These are phyloP conservation scores for Fusarium cicatricum DNA, from an alignment of 2,329 filamentous ascomycete genomes.

Conservation along the genomic window DNA sequence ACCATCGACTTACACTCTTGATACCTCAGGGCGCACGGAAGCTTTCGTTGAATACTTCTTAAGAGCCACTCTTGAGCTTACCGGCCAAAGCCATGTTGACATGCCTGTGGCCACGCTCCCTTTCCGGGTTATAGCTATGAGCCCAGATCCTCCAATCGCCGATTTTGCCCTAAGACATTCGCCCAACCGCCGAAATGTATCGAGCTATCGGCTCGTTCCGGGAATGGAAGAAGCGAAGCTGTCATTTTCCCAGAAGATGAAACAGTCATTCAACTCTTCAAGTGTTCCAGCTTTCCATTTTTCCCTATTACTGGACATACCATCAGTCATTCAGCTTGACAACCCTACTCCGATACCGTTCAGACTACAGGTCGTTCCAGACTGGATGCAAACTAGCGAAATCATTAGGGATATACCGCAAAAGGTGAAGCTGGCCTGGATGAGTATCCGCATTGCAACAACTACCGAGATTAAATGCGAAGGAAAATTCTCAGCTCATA, in stretches of 20 bases:
- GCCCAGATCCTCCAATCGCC: conserved; percentile 20
- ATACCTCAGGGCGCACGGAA: not conserved
- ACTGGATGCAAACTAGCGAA: conserved; percentile 21
- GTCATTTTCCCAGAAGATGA: conserved; percentile 45
- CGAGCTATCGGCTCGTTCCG: conserved; percentile 43
- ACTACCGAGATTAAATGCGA: conserved; percentile 11
- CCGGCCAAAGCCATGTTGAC: not conserved
- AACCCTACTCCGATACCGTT: conserved; percentile 37
- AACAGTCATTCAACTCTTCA: conserved; percentile 44
- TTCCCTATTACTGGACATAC: conserved; percentile 38
- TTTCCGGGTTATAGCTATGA: conserved; percentile 22
- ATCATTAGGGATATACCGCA: conserved; percentile 19
- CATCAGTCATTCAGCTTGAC: conserved; percentile 43
- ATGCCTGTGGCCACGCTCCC: conserved; percentile 32
- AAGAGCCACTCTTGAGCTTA: conserved; percentile 39
- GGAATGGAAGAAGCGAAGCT: conserved; percentile 43
- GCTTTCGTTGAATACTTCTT: conserved; percentile 46
- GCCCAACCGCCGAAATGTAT: not conserved
- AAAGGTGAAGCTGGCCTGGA: conserved; percentile 17
- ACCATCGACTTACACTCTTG: conserved; percentile 7
- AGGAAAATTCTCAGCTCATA: conserved; percentile 1
- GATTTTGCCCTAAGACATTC: conserved; percentile 20
- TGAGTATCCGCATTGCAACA: conserved; percentile 10
- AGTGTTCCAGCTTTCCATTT: conserved; percentile 46
- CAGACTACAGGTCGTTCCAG: conserved; percentile 22